Conservation (phyloP, 257 asterid species). For the Prunella vulgaris region DNA sequence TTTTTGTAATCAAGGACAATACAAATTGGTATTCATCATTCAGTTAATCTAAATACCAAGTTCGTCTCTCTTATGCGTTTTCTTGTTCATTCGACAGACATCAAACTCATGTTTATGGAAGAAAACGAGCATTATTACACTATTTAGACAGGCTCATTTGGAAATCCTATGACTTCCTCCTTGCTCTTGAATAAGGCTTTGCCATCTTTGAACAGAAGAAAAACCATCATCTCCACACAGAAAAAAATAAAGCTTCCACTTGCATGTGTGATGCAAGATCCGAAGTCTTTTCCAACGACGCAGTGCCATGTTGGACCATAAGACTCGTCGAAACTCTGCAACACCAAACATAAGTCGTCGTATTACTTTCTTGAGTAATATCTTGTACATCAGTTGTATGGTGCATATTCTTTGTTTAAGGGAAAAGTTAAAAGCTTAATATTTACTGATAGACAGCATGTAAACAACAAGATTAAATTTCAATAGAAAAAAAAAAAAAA, state of each 20-base stretch:
- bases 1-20: neutral
- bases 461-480: too few species aligned
- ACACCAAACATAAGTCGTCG: too few species aligned
- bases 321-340: constrained; percentile 20
- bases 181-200: constrained; percentile 12
- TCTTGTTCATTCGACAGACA: neutral
- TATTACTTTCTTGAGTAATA: too few species aligned
- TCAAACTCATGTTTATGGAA: neutral
- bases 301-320: constrained; percentile 29
- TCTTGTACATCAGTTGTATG: too few species aligned
- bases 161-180: constrained; percentile 23
- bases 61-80: neutral
- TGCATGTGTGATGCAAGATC: constrained; percentile 26
- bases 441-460: too few species aligned
- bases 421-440: neutral
- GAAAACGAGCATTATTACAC: neutral
- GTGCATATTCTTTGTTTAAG: constrained; percentile 20
- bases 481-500: too few species aligned
- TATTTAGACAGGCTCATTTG: neutral
- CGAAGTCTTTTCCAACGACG: constrained; percentile 31
- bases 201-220: constrained; percentile 29
- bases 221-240: constrained; percentile 26
- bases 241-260: constrained; percentile 27
- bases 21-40: neutral
- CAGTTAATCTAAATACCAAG: neutral